Base-by-base conservation (phyloP, 2,329 filamentous ascomycete genomes). In the Gliomastix tumulicola region DNA sequence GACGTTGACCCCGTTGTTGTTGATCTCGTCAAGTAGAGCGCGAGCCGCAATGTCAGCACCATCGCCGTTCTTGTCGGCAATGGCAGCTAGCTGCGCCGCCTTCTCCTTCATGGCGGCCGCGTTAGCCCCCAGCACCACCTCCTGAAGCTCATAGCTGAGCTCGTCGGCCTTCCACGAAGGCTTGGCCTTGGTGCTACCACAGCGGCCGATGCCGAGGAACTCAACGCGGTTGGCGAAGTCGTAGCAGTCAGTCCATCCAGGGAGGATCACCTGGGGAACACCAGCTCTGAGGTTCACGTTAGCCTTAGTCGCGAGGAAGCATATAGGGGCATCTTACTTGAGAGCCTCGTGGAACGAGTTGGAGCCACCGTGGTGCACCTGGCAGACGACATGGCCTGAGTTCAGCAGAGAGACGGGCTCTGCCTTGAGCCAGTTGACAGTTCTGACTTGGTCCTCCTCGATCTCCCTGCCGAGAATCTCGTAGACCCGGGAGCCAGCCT, bases 311-410 rank as follows among this genome's bases (percentile, higher is more conserved):
- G n/a, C n/a, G n/a, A n/a, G n/a, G n/a, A n/a, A n/a, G n/a, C n/a
- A n/a, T n/a, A n/a, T n/a, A n/a, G n/a, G 7, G 8, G 11, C 18
- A 35, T 51, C 57, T 44, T 46, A 60, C 60, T 49, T 45, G 8
- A 62, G 28, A 1, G 59, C 56, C 36, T 65, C 61, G 22, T 57
- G 49, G 44, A 55, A 63, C 0, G 64, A 68, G 39, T 66, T 70
- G 1, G 66, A 62, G 5, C 67, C 68, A 7, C 68, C 68, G 39
- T 71, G 67, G 36, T 69, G 60, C 4, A 71, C 52, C 10, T 62
- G 56, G 18, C 60, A 63, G 3, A 55, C 49, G 6, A 71, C 46
- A n/a, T 56, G 44, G 0, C 60, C 61, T 4, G 54, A 57, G 21
- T 56, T 44, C 7, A 71, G 44, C 7, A 65, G 39, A 0, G 58